Base-by-base conservation (phyloP, 2,329 filamentous ascomycete species). In the Apiospora rasikravindrae region DNA sequence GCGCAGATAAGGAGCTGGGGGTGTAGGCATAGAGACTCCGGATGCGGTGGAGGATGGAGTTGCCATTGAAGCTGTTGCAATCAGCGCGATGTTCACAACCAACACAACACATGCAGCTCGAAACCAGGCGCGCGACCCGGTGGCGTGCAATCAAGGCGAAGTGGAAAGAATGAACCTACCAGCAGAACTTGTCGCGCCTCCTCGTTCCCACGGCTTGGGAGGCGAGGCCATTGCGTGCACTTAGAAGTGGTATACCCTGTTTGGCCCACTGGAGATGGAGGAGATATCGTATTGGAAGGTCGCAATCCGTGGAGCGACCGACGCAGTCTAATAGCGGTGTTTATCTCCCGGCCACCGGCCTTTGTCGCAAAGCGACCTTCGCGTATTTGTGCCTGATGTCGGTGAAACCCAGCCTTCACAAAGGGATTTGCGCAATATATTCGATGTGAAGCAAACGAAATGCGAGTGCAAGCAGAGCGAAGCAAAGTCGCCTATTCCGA, bases 121-220 rank as follows among this genome's bases (percentile, higher is more conserved):
- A 57, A 10, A 19, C 2, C 53, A 61, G 16, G 7, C 22, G 51
- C 51, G 26, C 51, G 51, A 68, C 37, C 67, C 10, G 67, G 61
- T 16, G 13, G 33, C 16, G 69, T 22, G 26, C n/a, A 37, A 42
- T 16, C 26, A 47, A 16, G 5, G 47, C 64, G 42, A 44, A 7
- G 14, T 40, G 13, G 47, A 19, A 10, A 33, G 19, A 22, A 37
- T 22, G 45, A 37, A 84, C 86, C 78, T 84, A 91, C 88, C 83
- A 79, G 86, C 73, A 67, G 75, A 69, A 49, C 67, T 75, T 77
- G 86, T 86, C 74, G 90, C 89, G 83, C 92, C 93, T 76, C 92
- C 89, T 82, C 92, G 90, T 85, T 99, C 96, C 96, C 96, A 99
- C 67, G 96, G 96, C 85, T 99, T 99, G 71, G 96, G 96, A 80